Base-by-base conservation (phyloP, 2,329 filamentous ascomycete genomes). In the Fusarium pseudonygamai region DNA sequence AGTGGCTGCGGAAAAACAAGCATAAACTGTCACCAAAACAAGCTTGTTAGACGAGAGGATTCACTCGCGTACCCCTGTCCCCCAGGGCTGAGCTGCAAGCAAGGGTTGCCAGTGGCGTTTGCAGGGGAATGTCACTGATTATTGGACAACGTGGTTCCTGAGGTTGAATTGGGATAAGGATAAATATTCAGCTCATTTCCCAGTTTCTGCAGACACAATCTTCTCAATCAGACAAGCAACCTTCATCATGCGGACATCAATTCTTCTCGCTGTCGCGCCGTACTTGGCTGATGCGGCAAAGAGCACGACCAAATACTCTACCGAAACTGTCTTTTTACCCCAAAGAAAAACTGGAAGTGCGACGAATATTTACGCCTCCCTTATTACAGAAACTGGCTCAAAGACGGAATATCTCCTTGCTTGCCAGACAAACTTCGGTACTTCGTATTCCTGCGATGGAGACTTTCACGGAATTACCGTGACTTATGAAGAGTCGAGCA, bases 381-480 rank as follows among this genome's bases (percentile, higher is more conserved):
- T 78, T 32, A 76, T 78, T 30, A 77, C 72, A 7, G 64, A 67
- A 40, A 59, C 63, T 7, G 66, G 50, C 3, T 72, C 73, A 36
- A 70, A 56, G 24, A 78, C 76, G 1, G 60, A 78, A 42, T 78
- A 78, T 39, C 65, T 78, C 8, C 64, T 78, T 5, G 77, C 75
- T 7, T 78, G 77, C 7, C 67, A 75, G 16, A 74, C 75, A 28
- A 58, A 67, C 30, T 73, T 78, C 6, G 39, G 36, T 20, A 53
- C 58, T 5, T 58, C 75, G 6, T 73, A 78, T 7, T 69, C 60
- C 0, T 78, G 77, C 63, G 65, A 67, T 13, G 75, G 75, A 7
- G 71, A 76, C 16, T 78, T 73, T 15, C 71, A 59, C 0, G 75
- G 73, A 1, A 50, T 78, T 0, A 78, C 77, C 1, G 64, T 74